These are phyloP conservation scores for Huntiella moniliformis DNA, from an alignment of 2,329 filamentous ascomycete genomes.

Conservation along the genomic window DNA sequence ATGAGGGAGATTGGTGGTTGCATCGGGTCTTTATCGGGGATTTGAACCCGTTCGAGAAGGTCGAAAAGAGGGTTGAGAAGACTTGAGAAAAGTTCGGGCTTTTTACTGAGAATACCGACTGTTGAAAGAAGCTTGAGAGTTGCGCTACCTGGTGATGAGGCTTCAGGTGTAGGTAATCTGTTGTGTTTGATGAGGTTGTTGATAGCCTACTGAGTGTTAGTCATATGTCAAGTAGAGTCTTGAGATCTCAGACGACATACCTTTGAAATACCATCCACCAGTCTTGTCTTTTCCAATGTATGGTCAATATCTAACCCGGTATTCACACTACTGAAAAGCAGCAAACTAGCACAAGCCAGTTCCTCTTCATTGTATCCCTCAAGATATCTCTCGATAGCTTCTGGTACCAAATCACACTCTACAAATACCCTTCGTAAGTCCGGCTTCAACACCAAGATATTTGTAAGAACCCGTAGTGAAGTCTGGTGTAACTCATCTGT, in stretches of 20 bases:
- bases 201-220: constrained; percentile 10
- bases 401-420: constrained; percentile 10
- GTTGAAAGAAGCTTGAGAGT: constrained; percentile 14
- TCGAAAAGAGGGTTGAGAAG: constrained; percentile 12
- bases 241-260: constrained; percentile 1
- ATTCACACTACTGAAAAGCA: constrained; percentile 12
- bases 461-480: constrained; percentile 11
- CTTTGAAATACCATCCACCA: constrained; percentile 13
- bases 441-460: constrained; percentile 12
- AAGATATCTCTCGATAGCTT: constrained; percentile 9
- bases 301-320: constrained; percentile 25
- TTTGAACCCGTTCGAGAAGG: constrained; percentile 12
- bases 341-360: constrained; percentile 12
- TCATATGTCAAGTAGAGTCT: not conserved
- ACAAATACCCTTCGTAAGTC: constrained; percentile 12
- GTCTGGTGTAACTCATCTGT: constrained; percentile 6
- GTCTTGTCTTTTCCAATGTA: constrained; percentile 13
- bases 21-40: constrained; percentile 12
- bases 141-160: constrained; percentile 13
- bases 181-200: constrained; percentile 12
- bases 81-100: constrained; percentile 12
- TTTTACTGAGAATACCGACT: constrained; percentile 13
- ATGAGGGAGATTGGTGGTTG: constrained; percentile 13
- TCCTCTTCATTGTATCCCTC: constrained; percentile 13
- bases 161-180: constrained; percentile 12